Percentiles rank a stretch among this genome's conserved stretches.
Evolutionary conservation across 2,329 filamentous ascomycete species (phyloP).

Genomic region (Colletotrichum noveboracense): DNA sequence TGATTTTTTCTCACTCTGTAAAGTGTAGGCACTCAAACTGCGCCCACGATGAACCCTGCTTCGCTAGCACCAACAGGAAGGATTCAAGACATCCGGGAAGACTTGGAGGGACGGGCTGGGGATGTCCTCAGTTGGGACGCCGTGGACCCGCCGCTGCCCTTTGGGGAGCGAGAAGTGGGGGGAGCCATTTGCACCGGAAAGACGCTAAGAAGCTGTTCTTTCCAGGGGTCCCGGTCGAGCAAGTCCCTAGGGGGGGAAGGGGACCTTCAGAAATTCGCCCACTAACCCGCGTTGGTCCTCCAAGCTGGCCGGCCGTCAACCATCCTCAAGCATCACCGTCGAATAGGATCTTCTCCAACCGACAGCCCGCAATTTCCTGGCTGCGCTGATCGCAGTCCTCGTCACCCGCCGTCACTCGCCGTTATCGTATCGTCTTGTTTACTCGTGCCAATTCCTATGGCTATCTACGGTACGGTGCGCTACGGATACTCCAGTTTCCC

Average conservation of each 20-base stretch:
- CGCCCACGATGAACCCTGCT: background rate
- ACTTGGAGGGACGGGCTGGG: background rate
- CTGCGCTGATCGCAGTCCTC: conserved; percentile 17
- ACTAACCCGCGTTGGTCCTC: background rate
- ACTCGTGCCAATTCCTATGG: background rate
- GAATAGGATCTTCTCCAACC: conserved; percentile 13
- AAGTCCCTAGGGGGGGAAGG: background rate
- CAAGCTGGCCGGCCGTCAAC: background rate
- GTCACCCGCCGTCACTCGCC: background rate
- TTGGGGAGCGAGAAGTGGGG: background rate
- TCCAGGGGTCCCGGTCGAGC: background rate
- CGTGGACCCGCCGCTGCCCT: conserved; percentile 1
- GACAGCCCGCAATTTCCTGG: conserved; percentile 18
- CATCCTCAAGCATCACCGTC: background rate
- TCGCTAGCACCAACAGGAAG: background rate
- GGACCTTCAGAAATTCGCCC: background rate
- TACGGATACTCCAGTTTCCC: background rate
- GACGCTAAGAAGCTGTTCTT: background rate
- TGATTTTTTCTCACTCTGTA: background rate
- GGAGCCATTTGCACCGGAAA: background rate
- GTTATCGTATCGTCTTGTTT: background rate
- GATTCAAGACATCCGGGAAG: background rate
- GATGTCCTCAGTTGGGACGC: background rate
- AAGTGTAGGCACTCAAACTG: background rate
- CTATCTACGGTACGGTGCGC: background rate